These are phyloP conservation scores for Eucalyptus erythrocorys DNA, from an alignment of 345 rosid species.

Conservation along the genomic window DNA sequence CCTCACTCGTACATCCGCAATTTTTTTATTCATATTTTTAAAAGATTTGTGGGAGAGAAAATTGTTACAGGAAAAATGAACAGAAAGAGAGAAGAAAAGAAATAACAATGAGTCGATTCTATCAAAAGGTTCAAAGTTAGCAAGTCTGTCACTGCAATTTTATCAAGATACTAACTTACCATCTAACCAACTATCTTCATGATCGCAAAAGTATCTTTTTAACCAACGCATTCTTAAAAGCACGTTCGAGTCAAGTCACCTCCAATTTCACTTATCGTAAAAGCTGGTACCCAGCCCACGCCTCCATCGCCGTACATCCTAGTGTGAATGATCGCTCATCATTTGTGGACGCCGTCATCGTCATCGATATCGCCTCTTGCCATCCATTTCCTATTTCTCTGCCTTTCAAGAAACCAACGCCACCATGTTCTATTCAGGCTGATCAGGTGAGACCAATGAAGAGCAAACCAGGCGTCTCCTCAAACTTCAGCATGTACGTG, in stretches of 20 bases:
- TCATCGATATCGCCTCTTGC: neutral
- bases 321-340: neutral
- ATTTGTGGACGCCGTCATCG: neutral
- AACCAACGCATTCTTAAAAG: neutral
- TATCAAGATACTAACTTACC: neutral
- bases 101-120: neutral
- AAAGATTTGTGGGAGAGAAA: neutral
- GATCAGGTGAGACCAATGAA: neutral
- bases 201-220: no score
- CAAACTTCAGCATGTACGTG: neutral
- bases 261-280: neutral
- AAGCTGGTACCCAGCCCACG: neutral
- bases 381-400: neutral
- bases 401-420: neutral
- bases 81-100: neutral
- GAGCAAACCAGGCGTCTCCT: neutral
- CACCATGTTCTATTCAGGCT: neutral
- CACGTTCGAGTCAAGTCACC: neutral
- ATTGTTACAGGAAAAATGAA: neutral
- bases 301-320: neutral
- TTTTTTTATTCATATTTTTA: neutral
- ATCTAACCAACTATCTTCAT: neutral
- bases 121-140: accelerated
- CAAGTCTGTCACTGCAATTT: accelerated
- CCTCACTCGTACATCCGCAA: neutral